Percentiles rank a stretch among this genome's conserved stretches.
Conservation (phyloP, 2,329 filamentous ascomycete genomes). For the Fusarium sp. region DNA sequence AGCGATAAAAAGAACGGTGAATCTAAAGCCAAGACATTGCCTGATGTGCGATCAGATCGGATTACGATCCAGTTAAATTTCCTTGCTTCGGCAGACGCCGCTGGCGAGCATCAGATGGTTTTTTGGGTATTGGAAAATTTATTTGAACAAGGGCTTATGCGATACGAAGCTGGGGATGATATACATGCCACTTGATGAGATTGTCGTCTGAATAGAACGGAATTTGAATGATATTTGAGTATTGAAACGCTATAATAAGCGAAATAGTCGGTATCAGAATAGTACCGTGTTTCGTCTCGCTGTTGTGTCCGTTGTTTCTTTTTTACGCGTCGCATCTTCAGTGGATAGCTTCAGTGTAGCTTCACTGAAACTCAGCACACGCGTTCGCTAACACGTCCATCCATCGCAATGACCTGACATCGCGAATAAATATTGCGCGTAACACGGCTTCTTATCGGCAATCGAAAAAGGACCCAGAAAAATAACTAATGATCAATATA, state of each 20-base stretch:
- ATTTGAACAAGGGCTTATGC: background rate
- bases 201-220: rapidly evolving
- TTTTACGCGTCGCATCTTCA: background rate
- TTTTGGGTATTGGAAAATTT: background rate
- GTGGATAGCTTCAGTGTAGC: rapidly evolving
- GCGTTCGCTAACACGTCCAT: background rate
- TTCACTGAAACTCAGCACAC: background rate
- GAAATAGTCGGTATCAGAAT: background rate
- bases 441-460: background rate
- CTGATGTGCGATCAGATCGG: constrained; percentile 28
- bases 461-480: background rate
- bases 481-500: background rate
- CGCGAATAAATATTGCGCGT: background rate
- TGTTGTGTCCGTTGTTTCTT: background rate
- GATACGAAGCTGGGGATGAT: background rate
- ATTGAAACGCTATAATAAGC: background rate
- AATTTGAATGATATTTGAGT: background rate
- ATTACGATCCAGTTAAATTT: constrained; percentile 18
- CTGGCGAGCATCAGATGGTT: constrained; percentile 23
- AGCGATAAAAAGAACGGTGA: constrained; percentile 3
- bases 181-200: background rate
- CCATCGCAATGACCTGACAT: background rate
- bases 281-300: background rate
- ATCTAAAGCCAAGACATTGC: constrained; percentile 1
- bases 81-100: constrained; percentile 3